A percentile compares a stretch with the other conserved stretches of the same genome.
These are phyloP conservation scores for Zymoseptoria tritici DNA, from an alignment of 2,329 filamentous ascomycete genomes.

Conservation along the genomic window DNA sequence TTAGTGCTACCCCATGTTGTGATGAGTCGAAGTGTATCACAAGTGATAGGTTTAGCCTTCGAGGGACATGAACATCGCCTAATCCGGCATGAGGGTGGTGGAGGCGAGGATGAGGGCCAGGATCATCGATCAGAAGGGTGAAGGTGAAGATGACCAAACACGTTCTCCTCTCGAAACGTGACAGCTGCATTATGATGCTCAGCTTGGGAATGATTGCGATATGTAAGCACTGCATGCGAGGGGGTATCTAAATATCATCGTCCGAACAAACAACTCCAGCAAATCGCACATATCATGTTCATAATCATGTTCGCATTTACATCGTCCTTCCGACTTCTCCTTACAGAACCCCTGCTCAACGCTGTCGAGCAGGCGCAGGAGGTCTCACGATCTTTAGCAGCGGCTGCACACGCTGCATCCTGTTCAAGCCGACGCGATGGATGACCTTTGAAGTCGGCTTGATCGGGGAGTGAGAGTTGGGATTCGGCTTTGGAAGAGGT, in stretches of 20 bases:
- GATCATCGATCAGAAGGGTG: too few relatives aligned
- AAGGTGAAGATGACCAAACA: too few relatives aligned
- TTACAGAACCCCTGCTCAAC: not conserved
- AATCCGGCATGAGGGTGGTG: too few relatives aligned
- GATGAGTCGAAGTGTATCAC: too few relatives aligned
- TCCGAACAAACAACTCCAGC: not conserved
- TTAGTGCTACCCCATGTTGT: too few relatives aligned
- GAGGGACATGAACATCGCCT: too few relatives aligned
- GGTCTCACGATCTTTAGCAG: slow-evolving; percentile 25
- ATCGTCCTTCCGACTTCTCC: not conserved
- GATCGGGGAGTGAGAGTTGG: slow-evolving; percentile 13
- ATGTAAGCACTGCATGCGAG: not conserved
- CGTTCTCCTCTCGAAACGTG: too few relatives aligned
- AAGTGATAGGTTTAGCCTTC: too few relatives aligned
- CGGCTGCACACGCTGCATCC: slow-evolving; percentile 41
- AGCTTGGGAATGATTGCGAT: not conserved
- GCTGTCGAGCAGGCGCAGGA: slow-evolving; percentile 8
- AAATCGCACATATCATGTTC: not conserved
- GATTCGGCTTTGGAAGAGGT: slow-evolving; percentile 4
- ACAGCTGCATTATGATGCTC: too few relatives aligned
- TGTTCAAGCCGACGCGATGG: slow-evolving; percentile 42
- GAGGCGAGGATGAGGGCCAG: too few relatives aligned
- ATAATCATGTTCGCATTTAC: not conserved
- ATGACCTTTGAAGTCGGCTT: slow-evolving; percentile 28
- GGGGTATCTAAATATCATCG: not conserved